These are phyloP conservation scores for Cryptococcus maquisensis DNA, from an alignment of 1,284 basidiomycete genomes.

Conservation along the genomic window DNA sequence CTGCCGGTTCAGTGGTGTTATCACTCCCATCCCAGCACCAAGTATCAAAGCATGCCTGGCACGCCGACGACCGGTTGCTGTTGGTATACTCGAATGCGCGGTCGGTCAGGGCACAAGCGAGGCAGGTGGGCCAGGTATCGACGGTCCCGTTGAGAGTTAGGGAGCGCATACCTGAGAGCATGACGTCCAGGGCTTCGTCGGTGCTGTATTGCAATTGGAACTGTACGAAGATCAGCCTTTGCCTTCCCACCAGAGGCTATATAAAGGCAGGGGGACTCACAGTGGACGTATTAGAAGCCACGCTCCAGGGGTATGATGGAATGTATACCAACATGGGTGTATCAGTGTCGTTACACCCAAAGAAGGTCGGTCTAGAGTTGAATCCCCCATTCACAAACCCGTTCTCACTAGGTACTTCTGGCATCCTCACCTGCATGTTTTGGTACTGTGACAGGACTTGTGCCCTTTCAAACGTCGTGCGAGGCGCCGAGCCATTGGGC, in stretches of 20 bases:
- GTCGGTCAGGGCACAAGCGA: slow-evolving; percentile 51
- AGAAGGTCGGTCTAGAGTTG: slow-evolving; percentile 53
- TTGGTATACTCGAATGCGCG: slow-evolving; percentile 37
- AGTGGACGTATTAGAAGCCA: slow-evolving; percentile 47
- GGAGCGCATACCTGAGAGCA: slow-evolving; percentile 31
- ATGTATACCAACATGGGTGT: slow-evolving; percentile 51
- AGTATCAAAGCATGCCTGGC: slow-evolving; percentile 43
- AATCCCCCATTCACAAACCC: slow-evolving; percentile 54
- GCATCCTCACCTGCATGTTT: slow-evolving; percentile 44
- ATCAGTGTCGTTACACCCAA: slow-evolving; percentile 45
- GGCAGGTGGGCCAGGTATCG: slow-evolving; percentile 44
- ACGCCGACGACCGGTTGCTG: slow-evolving; percentile 34
- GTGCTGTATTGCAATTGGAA: slow-evolving; percentile 48
- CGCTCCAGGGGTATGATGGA: slow-evolving; percentile 52
- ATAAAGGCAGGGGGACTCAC: slow-evolving; percentile 11
- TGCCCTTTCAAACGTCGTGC: slow-evolving; percentile 37
- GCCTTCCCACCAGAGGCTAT: background rate
- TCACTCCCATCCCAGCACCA: slow-evolving; percentile 47
- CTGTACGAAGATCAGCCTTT: background rate
- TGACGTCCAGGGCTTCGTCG: slow-evolving; percentile 34
- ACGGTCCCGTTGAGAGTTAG: slow-evolving; percentile 42
- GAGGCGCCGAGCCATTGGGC: slow-evolving; percentile 54
- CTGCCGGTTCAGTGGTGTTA: slow-evolving; percentile 13
- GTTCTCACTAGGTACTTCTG: slow-evolving; percentile 49
- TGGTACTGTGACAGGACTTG: slow-evolving; percentile 23